A percentile compares a stretch with the other conserved stretches of the same genome.
Evolutionary conservation across 768 basidiomycete genomes (phyloP).

Genomic region (Amylocystis lapponica): DNA sequence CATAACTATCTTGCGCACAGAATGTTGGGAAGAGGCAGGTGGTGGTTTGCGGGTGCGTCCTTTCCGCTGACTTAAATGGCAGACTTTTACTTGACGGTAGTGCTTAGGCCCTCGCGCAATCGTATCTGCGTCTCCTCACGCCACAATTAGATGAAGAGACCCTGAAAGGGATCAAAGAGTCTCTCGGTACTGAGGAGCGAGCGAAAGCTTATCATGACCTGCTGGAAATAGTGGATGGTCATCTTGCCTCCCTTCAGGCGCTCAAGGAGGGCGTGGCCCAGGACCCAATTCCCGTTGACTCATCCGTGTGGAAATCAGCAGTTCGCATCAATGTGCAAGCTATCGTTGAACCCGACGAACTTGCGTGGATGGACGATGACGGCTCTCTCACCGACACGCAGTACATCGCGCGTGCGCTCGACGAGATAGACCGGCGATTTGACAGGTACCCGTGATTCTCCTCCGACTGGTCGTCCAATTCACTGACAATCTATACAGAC

Average conservation of each 20-base stretch:
- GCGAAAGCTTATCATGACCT: conserved; percentile 1
- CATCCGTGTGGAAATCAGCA: conserved; percentile 8
- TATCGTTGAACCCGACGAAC: conserved; percentile 39
- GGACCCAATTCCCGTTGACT: not conserved
- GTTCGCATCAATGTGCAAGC: conserved; percentile 19
- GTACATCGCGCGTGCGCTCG: conserved; percentile 39
- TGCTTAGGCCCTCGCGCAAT: conserved; percentile 16
- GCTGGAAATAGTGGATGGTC: not conserved
- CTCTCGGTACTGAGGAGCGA: not conserved
- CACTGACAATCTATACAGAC: too few relatives aligned
- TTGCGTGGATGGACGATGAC: conserved; percentile 56
- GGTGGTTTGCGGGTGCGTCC: conserved; percentile 11
- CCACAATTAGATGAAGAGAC: conserved; percentile 21
- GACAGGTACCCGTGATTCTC: too few relatives aligned
- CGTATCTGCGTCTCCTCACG: conserved; percentile 29
- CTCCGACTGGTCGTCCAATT: too few relatives aligned
- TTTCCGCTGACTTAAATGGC: too few relatives aligned
- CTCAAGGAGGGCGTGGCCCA: too few relatives aligned
- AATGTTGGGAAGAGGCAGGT: conserved; percentile 31
- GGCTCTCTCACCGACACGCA: conserved; percentile 33
- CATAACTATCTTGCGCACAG: conserved; percentile 33
- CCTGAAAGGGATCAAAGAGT: conserved; percentile 17
- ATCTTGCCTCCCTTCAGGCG: not conserved
- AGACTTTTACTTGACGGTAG: not conserved
- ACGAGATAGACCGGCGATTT: conserved; percentile 40